Conservation (phyloP, 257 asterid genomes). For the Jacaranda mimosifolia region DNA sequence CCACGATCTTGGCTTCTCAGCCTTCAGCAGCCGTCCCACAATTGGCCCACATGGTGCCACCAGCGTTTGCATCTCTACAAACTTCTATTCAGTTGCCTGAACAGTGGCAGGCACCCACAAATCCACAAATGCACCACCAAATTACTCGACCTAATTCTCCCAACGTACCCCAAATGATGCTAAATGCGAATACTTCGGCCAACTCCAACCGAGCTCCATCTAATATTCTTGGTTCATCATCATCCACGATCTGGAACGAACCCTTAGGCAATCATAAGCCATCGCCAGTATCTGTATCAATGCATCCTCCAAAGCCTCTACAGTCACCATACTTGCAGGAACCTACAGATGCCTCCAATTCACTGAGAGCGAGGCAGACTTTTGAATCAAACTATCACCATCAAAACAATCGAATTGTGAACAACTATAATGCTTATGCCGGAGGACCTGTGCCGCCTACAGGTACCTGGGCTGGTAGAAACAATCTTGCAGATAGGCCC, state of each 20-base stretch:
- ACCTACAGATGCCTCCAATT: too few species aligned
- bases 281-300: slow-evolving; percentile 23
- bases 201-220: slow-evolving; percentile 46
- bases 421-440: slow-evolving; percentile 42
- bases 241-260: slow-evolving; percentile 36
- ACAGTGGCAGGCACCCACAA: slow-evolving; percentile 46
- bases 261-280: slow-evolving; percentile 40
- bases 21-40: slow-evolving; percentile 46
- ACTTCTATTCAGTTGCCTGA: slow-evolving; percentile 45
- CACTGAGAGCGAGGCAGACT: slow-evolving; percentile 38
- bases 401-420: slow-evolving; percentile 47
- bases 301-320: slow-evolving; percentile 34
- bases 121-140: slow-evolving; percentile 47
- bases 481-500: slow-evolving; percentile 41
- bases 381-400: slow-evolving; percentile 43
- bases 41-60: slow-evolving; percentile 23
- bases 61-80: slow-evolving; percentile 39
- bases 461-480: slow-evolving; percentile 57
- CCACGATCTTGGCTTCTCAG: slow-evolving; percentile 46
- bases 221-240: slow-evolving; percentile 37
- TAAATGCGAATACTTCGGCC: slow-evolving; percentile 42
- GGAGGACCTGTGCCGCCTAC: slow-evolving; percentile 43
- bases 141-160: slow-evolving; percentile 36
- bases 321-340: slow-evolving; percentile 46
- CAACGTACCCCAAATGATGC: slow-evolving; percentile 53